These are phyloP conservation scores for Priceomyces haplophilus DNA, from an alignment of 805 yeast genomes.

Conservation along the genomic window DNA sequence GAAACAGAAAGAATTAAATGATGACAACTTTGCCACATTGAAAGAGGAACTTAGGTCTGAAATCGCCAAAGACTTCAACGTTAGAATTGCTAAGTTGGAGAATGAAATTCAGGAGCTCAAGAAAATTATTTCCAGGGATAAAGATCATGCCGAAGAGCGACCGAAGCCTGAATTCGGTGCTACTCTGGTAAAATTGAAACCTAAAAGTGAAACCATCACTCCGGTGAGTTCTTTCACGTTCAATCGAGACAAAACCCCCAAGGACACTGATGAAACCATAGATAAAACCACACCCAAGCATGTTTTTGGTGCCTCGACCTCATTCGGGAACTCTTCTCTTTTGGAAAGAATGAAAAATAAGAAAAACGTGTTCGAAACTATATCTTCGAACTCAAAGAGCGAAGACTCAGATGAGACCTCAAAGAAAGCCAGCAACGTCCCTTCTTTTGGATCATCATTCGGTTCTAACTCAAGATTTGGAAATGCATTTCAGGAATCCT, in stretches of 20 bases:
- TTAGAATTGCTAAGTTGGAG: slow-evolving; percentile 17
- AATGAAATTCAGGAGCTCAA: slow-evolving; percentile 20
- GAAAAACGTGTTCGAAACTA: slow-evolving; percentile 25
- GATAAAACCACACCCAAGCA: slow-evolving; percentile 4
- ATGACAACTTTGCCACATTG: slow-evolving; percentile 17
- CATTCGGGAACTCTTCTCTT: slow-evolving; percentile 32
- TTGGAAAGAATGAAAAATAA: slow-evolving; percentile 23
- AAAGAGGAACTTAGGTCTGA: slow-evolving; percentile 33
- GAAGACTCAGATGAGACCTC: slow-evolving; percentile 2
- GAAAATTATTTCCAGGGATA: background rate
- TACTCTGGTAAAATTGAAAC: slow-evolving; percentile 8
- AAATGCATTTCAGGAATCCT: slow-evolving; percentile 54
- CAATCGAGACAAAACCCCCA: slow-evolving; percentile 9
- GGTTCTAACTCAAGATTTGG: slow-evolving; percentile 48
- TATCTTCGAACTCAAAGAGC: slow-evolving; percentile 12
- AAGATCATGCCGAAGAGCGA: background rate
- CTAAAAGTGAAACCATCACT: slow-evolving; percentile 8
- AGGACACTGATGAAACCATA: slow-evolving; percentile 11
- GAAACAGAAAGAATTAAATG: slow-evolving; percentile 6
- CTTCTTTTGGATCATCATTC: slow-evolving; percentile 27
- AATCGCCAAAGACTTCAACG: slow-evolving; percentile 20
- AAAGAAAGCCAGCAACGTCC: slow-evolving; percentile 9
- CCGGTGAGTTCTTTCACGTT: slow-evolving; percentile 14
- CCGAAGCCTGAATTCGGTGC: slow-evolving; percentile 9
- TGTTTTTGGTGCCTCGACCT: slow-evolving; percentile 41